These are phyloP conservation scores for Parietichytrium sp. DNA, from an alignment of 108 stramenopile genomes.

Conservation along the genomic window DNA sequence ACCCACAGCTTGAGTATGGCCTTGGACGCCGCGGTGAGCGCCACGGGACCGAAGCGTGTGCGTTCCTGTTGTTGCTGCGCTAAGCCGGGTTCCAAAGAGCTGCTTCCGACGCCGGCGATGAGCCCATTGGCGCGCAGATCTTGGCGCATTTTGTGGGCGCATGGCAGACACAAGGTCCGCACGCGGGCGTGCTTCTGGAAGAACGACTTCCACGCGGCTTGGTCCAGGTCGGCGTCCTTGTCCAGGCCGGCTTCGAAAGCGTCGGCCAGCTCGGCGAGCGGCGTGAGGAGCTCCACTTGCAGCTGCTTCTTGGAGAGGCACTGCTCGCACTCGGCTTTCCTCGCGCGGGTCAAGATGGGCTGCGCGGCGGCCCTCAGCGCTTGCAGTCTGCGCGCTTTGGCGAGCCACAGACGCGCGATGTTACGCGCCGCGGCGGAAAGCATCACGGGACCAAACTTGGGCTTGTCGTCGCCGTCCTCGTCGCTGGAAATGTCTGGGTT, in stretches of 20 bases:
- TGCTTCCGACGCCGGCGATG: background rate
- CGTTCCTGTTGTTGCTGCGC: background rate
- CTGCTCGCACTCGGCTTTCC: constrained; percentile 69
- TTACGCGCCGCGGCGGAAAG: constrained; percentile 63
- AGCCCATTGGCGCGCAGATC: background rate
- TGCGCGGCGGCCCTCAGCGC: constrained; percentile 56
- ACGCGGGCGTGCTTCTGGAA: constrained; percentile 37
- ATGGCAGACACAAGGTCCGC: constrained; percentile 29
- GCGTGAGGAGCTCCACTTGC: constrained; percentile 63
- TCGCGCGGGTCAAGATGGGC: constrained; percentile 58
- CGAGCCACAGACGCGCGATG: constrained; percentile 67
- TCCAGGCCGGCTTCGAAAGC: constrained; percentile 57
- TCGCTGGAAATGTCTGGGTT: constrained; percentile 70
- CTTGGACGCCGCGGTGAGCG: constrained; percentile 41
- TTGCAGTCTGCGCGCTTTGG: constrained; percentile 57
- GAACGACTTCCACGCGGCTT: constrained; percentile 47
- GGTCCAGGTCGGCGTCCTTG: constrained; percentile 65
- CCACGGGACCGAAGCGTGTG: constrained; percentile 39
- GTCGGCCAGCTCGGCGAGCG: constrained; percentile 65
- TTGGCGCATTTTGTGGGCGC: background rate
- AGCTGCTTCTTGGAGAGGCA: constrained; percentile 70
- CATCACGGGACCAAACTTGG: constrained; percentile 67
- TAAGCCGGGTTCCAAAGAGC: background rate
- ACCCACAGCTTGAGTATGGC: constrained; percentile 46
- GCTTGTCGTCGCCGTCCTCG: constrained; percentile 58